Conservation (phyloP, 2,329 filamentous ascomycete genomes). For the Xylaria sp. region DNA sequence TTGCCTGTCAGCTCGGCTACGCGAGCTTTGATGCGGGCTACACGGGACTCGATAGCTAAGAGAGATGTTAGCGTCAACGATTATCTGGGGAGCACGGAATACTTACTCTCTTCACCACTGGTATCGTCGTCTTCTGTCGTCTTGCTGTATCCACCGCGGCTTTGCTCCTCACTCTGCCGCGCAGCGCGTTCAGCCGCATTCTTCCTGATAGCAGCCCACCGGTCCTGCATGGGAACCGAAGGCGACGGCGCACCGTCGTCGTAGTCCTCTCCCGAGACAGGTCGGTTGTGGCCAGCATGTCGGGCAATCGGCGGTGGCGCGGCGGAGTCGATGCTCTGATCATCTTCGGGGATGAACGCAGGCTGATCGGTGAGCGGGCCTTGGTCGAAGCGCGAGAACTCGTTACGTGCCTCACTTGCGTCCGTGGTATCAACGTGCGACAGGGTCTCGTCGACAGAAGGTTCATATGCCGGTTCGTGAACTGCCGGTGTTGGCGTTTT, state of each 20-base stretch:
- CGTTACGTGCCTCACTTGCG: constrained; percentile 59
- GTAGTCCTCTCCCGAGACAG: constrained; percentile 27
- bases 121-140: constrained; percentile 77
- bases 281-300: constrained; percentile 30
- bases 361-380: constrained; percentile 86
- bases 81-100: neutral
- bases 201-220: constrained; percentile 95
- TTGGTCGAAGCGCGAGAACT: constrained; percentile 77
- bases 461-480: constrained; percentile 46
- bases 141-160: constrained; percentile 58
- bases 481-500: constrained; percentile 29
- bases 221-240: constrained; percentile 61
- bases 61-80: constrained; percentile 29
- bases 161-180: constrained; percentile 67
- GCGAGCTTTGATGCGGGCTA: constrained; percentile 95
- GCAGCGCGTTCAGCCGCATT: constrained; percentile 84
- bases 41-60: constrained; percentile 91
- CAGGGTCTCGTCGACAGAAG: constrained; percentile 50
- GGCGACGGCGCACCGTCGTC: constrained; percentile 38
- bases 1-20: constrained; percentile 92
- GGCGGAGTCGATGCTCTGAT: constrained; percentile 50
- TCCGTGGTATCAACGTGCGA: constrained; percentile 65
- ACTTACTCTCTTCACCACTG: constrained; percentile 74
- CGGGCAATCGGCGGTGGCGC: constrained; percentile 56
- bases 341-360: constrained; percentile 71